A percentile compares a stretch with the other conserved stretches of the same genome.
These are phyloP conservation scores for Trypanosomatidae sp. DNA, from an alignment of 208 protist species.

Conservation along the genomic window DNA sequence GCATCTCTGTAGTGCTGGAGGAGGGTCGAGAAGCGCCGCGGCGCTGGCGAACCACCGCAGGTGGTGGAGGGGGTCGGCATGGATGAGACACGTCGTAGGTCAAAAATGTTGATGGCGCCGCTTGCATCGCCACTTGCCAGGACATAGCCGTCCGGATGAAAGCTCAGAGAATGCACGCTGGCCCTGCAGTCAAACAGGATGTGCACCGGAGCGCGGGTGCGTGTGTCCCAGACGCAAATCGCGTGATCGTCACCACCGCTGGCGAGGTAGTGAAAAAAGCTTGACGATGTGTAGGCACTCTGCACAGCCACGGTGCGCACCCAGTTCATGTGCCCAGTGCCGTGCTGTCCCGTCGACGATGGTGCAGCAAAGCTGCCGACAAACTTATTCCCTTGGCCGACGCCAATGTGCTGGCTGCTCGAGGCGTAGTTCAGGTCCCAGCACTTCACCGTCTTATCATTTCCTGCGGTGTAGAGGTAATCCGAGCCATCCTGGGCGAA, in stretches of 20 bases:
- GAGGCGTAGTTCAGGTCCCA: conserved; percentile 57
- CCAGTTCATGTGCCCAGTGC: conserved; percentile 78
- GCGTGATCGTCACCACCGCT: conserved; percentile 83
- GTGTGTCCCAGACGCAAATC: conserved; percentile 84
- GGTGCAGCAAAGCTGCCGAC: conserved; percentile 37
- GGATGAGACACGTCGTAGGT: conserved; percentile 51
- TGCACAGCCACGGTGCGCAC: conserved; percentile 67
- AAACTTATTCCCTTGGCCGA: conserved; percentile 39
- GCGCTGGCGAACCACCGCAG: not conserved
- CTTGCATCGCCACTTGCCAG: conserved; percentile 69
- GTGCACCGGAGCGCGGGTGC: conserved; percentile 46
- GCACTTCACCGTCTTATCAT: conserved; percentile 85
- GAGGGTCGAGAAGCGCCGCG: conserved; percentile 29
- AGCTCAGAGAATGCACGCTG: conserved; percentile 63
- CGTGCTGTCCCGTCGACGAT: conserved; percentile 9
- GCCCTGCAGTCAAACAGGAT: conserved; percentile 64
- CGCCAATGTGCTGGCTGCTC: conserved; percentile 9
- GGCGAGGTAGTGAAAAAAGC: conserved; percentile 53
- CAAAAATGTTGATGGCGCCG: conserved; percentile 86
- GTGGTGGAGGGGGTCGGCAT: conserved; percentile 3
- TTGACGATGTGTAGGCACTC: conserved; percentile 18
- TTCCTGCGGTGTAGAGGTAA: conserved; percentile 71
- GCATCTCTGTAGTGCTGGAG: conserved; percentile 83
- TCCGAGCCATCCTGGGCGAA: conserved; percentile 67
- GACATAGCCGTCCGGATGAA: conserved; percentile 84